A percentile compares a stretch with the other conserved stretches of the same genome.
Conservation (phyloP, 495 filamentous ascomycete species). For the Daldinia caldariorum region DNA sequence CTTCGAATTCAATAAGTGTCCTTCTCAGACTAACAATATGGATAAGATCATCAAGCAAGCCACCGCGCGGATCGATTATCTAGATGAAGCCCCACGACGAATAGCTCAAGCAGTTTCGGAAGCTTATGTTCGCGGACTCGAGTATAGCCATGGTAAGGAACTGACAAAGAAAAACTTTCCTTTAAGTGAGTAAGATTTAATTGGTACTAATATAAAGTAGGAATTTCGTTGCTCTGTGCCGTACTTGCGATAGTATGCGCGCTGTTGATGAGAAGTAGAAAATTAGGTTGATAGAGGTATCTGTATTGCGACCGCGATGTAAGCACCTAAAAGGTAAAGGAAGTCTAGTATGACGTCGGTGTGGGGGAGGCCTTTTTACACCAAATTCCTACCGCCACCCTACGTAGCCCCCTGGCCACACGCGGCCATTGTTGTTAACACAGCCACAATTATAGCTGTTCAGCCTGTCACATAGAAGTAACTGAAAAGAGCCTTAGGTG, state of each 20-base stretch:
- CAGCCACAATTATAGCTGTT: conserved; percentile 11
- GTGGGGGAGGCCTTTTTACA: conserved; percentile 5
- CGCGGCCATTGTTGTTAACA: not conserved
- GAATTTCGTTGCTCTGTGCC: conserved; percentile 31
- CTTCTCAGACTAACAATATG: not conserved
- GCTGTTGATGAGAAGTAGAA: conserved; percentile 17
- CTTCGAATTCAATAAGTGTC: not conserved
- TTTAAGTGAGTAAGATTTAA: too few relatives aligned
- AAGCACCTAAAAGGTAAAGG: too few relatives aligned
- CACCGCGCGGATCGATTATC: conserved; percentile 61
- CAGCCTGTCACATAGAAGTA: not conserved
- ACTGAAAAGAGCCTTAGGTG: not conserved
- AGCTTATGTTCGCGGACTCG: conserved; percentile 53
- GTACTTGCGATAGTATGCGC: conserved; percentile 23
- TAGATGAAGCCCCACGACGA: conserved; percentile 55
- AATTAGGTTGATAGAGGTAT: conserved; percentile 5
- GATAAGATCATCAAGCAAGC: conserved; percentile 51
- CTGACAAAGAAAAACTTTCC: not conserved
- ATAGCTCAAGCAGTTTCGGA: conserved; percentile 46
- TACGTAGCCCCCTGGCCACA: not conserved
- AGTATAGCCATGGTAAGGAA: conserved; percentile 48
- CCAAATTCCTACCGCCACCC: not conserved
- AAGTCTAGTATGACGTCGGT: not conserved
- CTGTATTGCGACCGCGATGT: too few relatives aligned
- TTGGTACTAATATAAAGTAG: conserved; percentile 21